phyloP scores from a whole-genome alignment of 345 rosid genomes.

The Aethionema arabicum region DNA sequence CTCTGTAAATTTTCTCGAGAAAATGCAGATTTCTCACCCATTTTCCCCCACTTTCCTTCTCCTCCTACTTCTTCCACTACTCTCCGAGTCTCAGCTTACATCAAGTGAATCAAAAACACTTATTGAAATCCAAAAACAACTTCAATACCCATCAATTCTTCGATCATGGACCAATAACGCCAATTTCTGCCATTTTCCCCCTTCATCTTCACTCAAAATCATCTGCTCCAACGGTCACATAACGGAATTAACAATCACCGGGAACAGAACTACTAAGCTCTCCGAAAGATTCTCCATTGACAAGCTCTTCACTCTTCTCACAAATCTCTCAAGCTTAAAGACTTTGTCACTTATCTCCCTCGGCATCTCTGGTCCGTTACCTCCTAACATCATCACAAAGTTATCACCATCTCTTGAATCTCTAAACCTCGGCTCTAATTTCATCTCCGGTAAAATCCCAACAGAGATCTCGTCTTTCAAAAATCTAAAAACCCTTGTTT shows the following conservation, averaged over 20 bases:
- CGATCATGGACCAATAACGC: constrained; percentile 74
- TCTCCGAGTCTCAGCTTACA: constrained; percentile 50
- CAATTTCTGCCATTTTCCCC: constrained; percentile 67
- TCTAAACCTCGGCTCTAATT: constrained; percentile 73
- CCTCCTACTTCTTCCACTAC: constrained; percentile 31
- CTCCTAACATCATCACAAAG: constrained; percentile 51
- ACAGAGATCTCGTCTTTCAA: constrained; percentile 45
- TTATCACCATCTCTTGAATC: constrained; percentile 49
- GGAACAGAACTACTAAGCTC: constrained; percentile 57
- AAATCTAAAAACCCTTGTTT: constrained; percentile 57
- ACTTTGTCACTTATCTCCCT: constrained; percentile 64
- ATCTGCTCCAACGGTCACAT: constrained; percentile 53
- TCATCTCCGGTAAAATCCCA: constrained; percentile 64
- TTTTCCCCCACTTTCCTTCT: constrained; percentile 30
- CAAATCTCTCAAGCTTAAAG: constrained; percentile 61
- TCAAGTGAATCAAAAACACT: constrained; percentile 56
- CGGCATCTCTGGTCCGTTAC: constrained; percentile 77
- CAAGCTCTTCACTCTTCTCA: constrained; percentile 61
- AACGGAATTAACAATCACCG: constrained; percentile 58
- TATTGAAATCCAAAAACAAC: constrained; percentile 57
- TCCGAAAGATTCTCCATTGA: constrained; percentile 54
- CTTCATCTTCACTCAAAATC: constrained; percentile 57
- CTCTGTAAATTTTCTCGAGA: constrained; percentile 16
- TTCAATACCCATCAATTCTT: constrained; percentile 70
- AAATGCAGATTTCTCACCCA: constrained; percentile 22